Evolutionary conservation across 306 rosid genomes (phyloP), one percentile per base, ranked within the genome.

Genomic region (Lablab purpureus): DNA sequence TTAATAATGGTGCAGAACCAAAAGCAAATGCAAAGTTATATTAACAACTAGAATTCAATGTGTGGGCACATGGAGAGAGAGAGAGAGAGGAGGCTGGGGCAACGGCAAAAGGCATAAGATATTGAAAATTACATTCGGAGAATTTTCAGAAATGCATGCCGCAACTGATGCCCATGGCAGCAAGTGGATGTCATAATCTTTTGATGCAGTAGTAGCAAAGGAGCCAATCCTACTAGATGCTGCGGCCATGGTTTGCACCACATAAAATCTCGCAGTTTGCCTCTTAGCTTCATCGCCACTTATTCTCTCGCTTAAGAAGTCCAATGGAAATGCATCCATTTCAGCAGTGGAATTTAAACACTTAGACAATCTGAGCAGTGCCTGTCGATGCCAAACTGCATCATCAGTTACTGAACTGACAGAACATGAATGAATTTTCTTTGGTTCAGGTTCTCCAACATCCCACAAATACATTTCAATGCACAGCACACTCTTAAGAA

Each of bases 101-200:
- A 60, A 69, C 69, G 79, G 49, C 14, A 27, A 64, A 85, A 75
- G 81, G 74, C 50, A 71, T 78, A 83, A 87, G 78, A 83, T 27
- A 75, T 51, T 32, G 85, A 64, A 83, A 84, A 84, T 92, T 90
- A 94, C 99, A 83, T 85, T 84, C 27, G 59, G 81, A 65, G 92
- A 84, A 84, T 78, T 78, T 40, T 87, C 91, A 11, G 99, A 87
- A 78, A 84, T 94, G 94, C 95, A 94, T 71, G 94, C 97, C 6
- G 97, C 97, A 47, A 94, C 75, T 27, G 99, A 94, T 81, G 97
- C 99, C 99, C 99, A 94, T 13, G 99, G 99, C 65, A 92, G 87
- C 88, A 94, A 87, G 88, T 94, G 95, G 84, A 94, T 94, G 85
- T 94, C 99, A 85, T 92, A 92, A 85, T 94, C 97, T 85, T 88